These are phyloP conservation scores for Beauveria australis DNA, from an alignment of 2,329 filamentous ascomycete genomes.

Conservation along the genomic window DNA sequence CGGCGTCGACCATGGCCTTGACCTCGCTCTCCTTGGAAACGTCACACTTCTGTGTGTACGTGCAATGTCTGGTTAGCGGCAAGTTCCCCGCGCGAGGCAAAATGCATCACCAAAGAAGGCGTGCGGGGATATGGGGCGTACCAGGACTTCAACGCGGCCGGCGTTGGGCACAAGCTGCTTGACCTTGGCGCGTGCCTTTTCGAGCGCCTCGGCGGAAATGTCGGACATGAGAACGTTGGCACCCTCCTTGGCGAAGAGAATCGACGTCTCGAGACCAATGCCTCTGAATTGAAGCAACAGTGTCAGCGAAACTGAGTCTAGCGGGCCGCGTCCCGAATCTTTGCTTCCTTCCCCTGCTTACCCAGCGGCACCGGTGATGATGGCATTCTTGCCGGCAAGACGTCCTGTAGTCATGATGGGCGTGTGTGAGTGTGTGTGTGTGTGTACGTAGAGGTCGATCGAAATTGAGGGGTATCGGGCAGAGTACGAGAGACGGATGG, in stretches of 20 bases:
- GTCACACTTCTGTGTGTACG: slow-evolving; percentile 43
- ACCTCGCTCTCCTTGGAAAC: slow-evolving; percentile 81
- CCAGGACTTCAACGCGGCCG: slow-evolving; percentile 51
- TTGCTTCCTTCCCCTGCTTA: slow-evolving; percentile 36
- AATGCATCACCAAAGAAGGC: too few species aligned
- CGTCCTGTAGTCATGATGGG: slow-evolving; percentile 30
- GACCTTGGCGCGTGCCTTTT: slow-evolving; percentile 67
- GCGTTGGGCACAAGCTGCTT: slow-evolving; percentile 60
- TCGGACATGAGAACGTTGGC: slow-evolving; percentile 80
- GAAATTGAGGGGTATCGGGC: slow-evolving; percentile 3
- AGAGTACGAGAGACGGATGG: neutral
- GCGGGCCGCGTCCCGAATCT: neutral
- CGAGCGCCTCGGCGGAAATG: slow-evolving; percentile 69
- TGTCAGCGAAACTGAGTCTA: neutral
- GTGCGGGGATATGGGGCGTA: slow-evolving; percentile 21
- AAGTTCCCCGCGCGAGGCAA: too few species aligned
- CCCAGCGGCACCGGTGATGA: slow-evolving; percentile 83
- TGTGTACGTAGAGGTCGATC: neutral
- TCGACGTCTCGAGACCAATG: slow-evolving; percentile 85
- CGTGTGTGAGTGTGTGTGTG: neutral
- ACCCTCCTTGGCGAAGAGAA: slow-evolving; percentile 84
- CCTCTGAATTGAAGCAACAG: slow-evolving; percentile 46
- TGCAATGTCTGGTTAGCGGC: neutral
- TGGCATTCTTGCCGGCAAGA: slow-evolving; percentile 52
- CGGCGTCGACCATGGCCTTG: slow-evolving; percentile 60